phyloP scores from a whole-genome alignment of 2,329 filamentous ascomycete genomes.

The Neonectria sp. region DNA sequence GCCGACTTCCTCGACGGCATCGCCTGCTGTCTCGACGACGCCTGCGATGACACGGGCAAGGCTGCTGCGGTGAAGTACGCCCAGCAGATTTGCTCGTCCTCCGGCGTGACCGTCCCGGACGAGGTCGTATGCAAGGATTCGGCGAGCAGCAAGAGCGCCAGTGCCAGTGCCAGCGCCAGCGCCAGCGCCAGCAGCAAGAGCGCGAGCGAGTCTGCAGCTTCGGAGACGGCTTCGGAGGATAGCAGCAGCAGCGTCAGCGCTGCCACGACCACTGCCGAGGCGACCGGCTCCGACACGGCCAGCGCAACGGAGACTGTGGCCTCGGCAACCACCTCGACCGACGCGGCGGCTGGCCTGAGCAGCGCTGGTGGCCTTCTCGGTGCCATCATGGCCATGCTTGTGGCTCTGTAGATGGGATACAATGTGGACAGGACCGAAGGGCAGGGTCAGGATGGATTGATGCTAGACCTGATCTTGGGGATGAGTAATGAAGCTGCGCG shows the following conservation, averaged over 20 bases:
- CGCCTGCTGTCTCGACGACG: constrained; percentile 58
- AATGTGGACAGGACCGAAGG: background rate
- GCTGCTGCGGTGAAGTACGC: constrained; percentile 55
- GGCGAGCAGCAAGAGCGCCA: constrained; percentile 21
- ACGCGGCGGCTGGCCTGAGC: constrained; percentile 26
- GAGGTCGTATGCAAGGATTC: constrained; percentile 54
- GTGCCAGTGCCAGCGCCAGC: constrained; percentile 22
- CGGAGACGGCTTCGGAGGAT: background rate
- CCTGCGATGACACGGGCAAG: constrained; percentile 53
- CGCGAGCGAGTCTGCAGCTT: constrained; percentile 2
- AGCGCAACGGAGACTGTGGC: constrained; percentile 15
- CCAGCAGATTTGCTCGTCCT: constrained; percentile 55
- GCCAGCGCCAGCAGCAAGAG: constrained; percentile 15
- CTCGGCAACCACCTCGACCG: constrained; percentile 18
- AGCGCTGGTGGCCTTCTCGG: constrained; percentile 44
- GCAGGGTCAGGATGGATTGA: background rate
- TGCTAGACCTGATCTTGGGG: background rate
- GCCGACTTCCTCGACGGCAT: constrained; percentile 56
- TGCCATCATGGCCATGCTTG: constrained; percentile 47
- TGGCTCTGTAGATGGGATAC: constrained; percentile 46
- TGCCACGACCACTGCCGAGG: constrained; percentile 6
- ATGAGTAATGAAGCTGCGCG: constrained; percentile 10
- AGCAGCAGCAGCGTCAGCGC: background rate
- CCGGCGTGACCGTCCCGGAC: constrained; percentile 54
- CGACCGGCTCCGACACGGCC: constrained; percentile 2